Conservation (phyloP, 805 yeast species). For the Candida patagonica region DNA sequence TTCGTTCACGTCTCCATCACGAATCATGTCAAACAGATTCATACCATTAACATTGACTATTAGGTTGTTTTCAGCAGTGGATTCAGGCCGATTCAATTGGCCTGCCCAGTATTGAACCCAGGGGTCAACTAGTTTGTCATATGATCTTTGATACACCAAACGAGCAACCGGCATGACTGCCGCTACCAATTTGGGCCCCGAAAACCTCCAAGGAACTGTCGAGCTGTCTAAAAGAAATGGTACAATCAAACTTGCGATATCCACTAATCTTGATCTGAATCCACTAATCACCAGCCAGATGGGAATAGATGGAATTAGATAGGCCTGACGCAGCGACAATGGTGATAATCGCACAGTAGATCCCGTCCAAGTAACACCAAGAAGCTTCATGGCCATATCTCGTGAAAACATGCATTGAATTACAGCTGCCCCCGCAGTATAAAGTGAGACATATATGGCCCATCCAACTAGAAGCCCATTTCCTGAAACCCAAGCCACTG, state of each 20-base stretch:
- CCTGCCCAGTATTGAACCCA: conserved; percentile 15
- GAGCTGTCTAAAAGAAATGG: conserved; percentile 16
- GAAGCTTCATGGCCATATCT: conserved; percentile 16
- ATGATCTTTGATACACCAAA: conserved; percentile 11
- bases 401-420: conserved; percentile 23
- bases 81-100: conserved; percentile 9
- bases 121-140: conserved; percentile 15
- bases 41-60: background rate
- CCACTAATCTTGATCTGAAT: conserved; percentile 11
- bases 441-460: conserved; percentile 19
- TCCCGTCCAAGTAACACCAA: conserved; percentile 17
- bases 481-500: conserved; percentile 14
- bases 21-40: no score
- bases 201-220: conserved; percentile 15
- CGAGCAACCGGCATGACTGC: conserved; percentile 16
- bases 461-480: conserved; percentile 6
- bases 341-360: conserved; percentile 10
- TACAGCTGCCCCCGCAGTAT: conserved; percentile 22
- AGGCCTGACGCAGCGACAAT: conserved; percentile 12
- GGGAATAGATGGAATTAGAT: conserved; percentile 22
- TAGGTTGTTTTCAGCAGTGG: background rate
- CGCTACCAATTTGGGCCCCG: conserved; percentile 16
- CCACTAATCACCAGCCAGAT: conserved; percentile 17
- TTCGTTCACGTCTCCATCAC: no score
- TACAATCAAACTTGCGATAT: conserved; percentile 9